Evolutionary conservation across 768 basidiomycete species (phyloP), one percentile per base, ranked within the genome.

Genomic region (Coprinopsis cinerea): DNA sequence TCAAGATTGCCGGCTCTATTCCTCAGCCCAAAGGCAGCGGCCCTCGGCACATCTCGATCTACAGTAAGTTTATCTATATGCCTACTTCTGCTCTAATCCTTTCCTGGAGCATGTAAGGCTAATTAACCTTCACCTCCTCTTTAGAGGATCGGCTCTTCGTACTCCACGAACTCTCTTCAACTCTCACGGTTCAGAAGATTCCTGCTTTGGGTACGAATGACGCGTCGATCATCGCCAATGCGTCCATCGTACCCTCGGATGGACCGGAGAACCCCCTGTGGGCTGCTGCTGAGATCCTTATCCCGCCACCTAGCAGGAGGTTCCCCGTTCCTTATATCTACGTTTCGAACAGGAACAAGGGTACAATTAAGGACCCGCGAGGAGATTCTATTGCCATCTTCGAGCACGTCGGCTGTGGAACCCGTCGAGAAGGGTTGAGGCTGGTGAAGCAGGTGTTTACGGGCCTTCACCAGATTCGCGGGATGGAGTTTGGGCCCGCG

Each of bases 281-380:
- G 58, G 78, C 76, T 9, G 83, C 76, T 0, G 83, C 70, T 7
- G 85, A 86, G 56, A 76, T 87, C 55, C 73, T 85, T 39, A 76
- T 85, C 52, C 78, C 84, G 0, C 53, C 69, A 13, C 67, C 74
- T 1, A 73, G 73, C 1, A 22, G 48, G 2, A 57, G 59, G 18
- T 86, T 80, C 68, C 74, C 73, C 0, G 67, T 55, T 2, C 70
- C 76, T 0, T 81, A 77, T 55, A 75, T 86, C 55, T 88, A 86
- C 64, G 74, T 71, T 17, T 84, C 84, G 3, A 87, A 87, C 66
- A 74, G 85, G 35, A 84, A 86, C 63, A 59, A 68, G 0, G 71
- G 69, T 3, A 35, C 44, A 20, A 67, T 68, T 47, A 15, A 27
- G 17, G 78, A 79, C 46, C 62, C 77, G 22, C 71, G 73, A 6